A percentile compares a stretch with the other conserved stretches of the same genome.
Evolutionary conservation across 495 filamentous ascomycete species (phyloP).

Genomic region (Annulohypoxylon moriforme): DNA sequence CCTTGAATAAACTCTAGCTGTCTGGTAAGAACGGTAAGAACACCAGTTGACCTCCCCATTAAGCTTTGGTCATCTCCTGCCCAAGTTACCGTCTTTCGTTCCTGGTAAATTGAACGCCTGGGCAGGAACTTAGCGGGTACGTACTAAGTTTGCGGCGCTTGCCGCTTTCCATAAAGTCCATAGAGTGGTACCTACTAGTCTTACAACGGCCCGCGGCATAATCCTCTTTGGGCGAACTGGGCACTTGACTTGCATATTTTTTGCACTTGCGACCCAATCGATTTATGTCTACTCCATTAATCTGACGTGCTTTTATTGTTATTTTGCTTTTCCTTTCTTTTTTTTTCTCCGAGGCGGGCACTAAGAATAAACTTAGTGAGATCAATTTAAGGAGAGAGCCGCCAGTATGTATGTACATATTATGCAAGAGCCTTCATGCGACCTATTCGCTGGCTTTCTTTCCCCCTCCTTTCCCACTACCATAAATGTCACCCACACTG

Average conservation of each 20-base stretch:
- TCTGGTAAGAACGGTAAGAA: no score
- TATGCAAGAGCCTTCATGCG: slow-evolving; percentile 25
- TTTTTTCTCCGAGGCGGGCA: slow-evolving; percentile 21
- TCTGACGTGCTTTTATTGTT: slow-evolving; percentile 30
- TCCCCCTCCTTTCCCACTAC: slow-evolving; percentile 2
- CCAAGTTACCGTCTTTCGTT: background rate
- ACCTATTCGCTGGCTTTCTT: slow-evolving; percentile 25
- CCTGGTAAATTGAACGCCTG: slow-evolving; percentile 1
- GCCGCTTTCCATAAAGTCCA: slow-evolving; percentile 9
- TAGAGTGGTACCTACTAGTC: slow-evolving; percentile 11
- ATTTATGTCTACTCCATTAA: slow-evolving; percentile 15
- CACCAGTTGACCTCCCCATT: background rate
- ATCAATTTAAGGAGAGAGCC: slow-evolving; percentile 31
- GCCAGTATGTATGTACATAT: slow-evolving; percentile 10
- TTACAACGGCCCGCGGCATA: slow-evolving; percentile 24
- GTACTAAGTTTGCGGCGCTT: slow-evolving; percentile 16
- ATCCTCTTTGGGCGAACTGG: slow-evolving; percentile 8
- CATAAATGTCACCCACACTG: slow-evolving; percentile 22
- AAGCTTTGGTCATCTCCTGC: slow-evolving; percentile 1
- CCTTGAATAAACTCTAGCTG: no score
- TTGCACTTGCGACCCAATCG: slow-evolving; percentile 31
- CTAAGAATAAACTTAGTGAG: slow-evolving; percentile 40
- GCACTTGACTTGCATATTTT: slow-evolving; percentile 23
- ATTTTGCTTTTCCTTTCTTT: background rate
- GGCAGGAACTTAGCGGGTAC: background rate